These are phyloP conservation scores for Xylaria sp. DNA, from an alignment of 2,329 filamentous ascomycete species.

Conservation along the genomic window DNA sequence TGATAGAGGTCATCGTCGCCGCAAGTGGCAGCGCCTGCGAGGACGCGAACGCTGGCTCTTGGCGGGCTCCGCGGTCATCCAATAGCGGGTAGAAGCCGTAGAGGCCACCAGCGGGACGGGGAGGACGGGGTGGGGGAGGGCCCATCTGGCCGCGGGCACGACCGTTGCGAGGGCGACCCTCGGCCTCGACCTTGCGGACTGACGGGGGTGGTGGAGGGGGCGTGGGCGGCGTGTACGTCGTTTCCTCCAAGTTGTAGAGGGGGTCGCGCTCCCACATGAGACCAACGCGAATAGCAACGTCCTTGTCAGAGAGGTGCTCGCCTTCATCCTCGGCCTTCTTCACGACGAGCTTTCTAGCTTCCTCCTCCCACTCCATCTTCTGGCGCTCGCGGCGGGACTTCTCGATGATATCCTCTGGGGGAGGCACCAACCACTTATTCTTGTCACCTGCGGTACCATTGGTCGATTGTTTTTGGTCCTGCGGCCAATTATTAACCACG, in stretches of 20 bases:
- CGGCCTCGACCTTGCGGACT: background rate
- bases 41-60: slow-evolving; percentile 11
- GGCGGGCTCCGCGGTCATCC: background rate
- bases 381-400: background rate
- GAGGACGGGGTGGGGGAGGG: background rate
- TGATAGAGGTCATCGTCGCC: background rate
- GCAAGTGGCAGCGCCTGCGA: slow-evolving; percentile 20
- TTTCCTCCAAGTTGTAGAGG: background rate
- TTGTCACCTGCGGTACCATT: background rate
- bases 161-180: background rate
- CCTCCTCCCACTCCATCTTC: slow-evolving; percentile 7
- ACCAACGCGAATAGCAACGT: background rate
- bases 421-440: background rate
- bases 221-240: background rate
- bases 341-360: background rate
- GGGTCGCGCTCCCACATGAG: slow-evolving; percentile 4
- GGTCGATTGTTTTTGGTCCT: no score
- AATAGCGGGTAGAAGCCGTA: background rate
- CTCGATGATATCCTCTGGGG: slow-evolving; percentile 18
- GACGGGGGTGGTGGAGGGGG: background rate
- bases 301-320: slow-evolving; percentile 14
- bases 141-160: background rate
- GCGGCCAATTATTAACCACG: no score
- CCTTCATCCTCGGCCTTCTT: background rate
- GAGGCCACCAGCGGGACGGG: background rate